Evolutionary conservation across 805 yeast species (phyloP).

Genomic region (Saturnispora sekii): DNA sequence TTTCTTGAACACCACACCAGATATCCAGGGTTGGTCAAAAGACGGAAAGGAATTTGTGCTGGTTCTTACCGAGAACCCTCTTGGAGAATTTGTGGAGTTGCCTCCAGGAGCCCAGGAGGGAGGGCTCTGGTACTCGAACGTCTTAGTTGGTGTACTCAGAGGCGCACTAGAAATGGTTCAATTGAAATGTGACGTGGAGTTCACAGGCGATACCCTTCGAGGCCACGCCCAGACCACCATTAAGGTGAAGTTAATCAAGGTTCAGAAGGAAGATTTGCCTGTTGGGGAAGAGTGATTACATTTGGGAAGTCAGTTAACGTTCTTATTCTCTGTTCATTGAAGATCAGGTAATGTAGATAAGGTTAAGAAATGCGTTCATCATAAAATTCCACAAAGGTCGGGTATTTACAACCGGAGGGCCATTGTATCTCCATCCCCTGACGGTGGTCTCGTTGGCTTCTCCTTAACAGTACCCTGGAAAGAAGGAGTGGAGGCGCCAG

Average conservation of each 20-base stretch:
- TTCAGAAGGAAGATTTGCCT: slow-evolving; percentile 89
- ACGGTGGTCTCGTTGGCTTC: neutral
- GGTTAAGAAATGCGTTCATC: slow-evolving; percentile 24
- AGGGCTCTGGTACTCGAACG: slow-evolving; percentile 88
- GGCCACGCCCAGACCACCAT: slow-evolving; percentile 81
- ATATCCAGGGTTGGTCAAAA: slow-evolving; percentile 53
- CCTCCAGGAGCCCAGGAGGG: slow-evolving; percentile 51
- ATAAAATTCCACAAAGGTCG: slow-evolving; percentile 7
- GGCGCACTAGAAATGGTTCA: slow-evolving; percentile 97
- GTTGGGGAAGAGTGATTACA: slow-evolving; percentile 70
- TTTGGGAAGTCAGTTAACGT: slow-evolving; percentile 4
- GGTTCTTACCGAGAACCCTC: slow-evolving; percentile 73
- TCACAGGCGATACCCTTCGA: slow-evolving; percentile 68
- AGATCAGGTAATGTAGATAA: slow-evolving; percentile 31
- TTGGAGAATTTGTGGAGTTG: slow-evolving; percentile 90
- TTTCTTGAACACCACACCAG: slow-evolving; percentile 75
- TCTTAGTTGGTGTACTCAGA: slow-evolving; percentile 78
- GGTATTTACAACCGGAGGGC: neutral
- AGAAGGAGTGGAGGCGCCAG: too few species aligned
- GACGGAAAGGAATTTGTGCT: slow-evolving; percentile 71
- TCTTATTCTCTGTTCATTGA: slow-evolving; percentile 7
- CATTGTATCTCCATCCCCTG: neutral
- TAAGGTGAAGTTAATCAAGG: slow-evolving; percentile 55
- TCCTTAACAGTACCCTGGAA: too few species aligned
- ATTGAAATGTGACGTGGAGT: slow-evolving; percentile 74